Base-by-base conservation (phyloP, 495 filamentous ascomycete species). In the Neurospora sp. region DNA sequence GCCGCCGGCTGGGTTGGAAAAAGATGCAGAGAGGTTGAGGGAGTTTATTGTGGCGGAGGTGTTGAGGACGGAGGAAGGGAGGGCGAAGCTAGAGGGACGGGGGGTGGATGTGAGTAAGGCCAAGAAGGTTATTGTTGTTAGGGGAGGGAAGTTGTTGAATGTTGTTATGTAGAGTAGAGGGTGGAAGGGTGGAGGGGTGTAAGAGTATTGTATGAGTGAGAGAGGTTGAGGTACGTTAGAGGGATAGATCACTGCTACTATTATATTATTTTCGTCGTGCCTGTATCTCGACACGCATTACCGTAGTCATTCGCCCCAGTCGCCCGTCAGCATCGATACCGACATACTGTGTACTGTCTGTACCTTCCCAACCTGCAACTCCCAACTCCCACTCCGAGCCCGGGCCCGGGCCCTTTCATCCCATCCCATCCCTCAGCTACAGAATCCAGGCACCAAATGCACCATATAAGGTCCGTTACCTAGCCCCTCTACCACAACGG, bases 21-120 rank as follows among this genome's bases (percentile, higher is more conserved):
- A 70, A 9, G 76, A 78, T 2, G 48, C 75, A 1, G 77, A 78
- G 3, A 78, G 74, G 73, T 74, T 87, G 71, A 84, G 85, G 73
- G 82, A 87, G 10, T 92, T 87, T 85, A 81, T 93, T n/a, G 81
- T 91, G 12, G 81, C 75, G 39, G 86, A 85, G 74, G 83, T 85
- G 39, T 69, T 76, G 74, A 78, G 73, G 81, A 76, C 72, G 75
- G 77, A 76, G 80, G 84, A 73, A 75, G 79, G 77, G 85, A 87
- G 62, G 87, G 89, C 54, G 81, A 89, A 78, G 87, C 73, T 88
- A 31, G 37, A 38, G 37, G n/a, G 31, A 11, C 74, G 72, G 35
- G 75, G 76, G 23, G 77, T 80, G 7, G 83, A 84, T 73, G 78
- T 83, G 35, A 80, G 73, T 6, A 76, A 79, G 69, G 82, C 87